A percentile compares a stretch with the other conserved stretches of the same genome.
phyloP scores from a whole-genome alignment of 2,329 filamentous ascomycete genomes.

The Dothidotthia symphoricarpi region DNA sequence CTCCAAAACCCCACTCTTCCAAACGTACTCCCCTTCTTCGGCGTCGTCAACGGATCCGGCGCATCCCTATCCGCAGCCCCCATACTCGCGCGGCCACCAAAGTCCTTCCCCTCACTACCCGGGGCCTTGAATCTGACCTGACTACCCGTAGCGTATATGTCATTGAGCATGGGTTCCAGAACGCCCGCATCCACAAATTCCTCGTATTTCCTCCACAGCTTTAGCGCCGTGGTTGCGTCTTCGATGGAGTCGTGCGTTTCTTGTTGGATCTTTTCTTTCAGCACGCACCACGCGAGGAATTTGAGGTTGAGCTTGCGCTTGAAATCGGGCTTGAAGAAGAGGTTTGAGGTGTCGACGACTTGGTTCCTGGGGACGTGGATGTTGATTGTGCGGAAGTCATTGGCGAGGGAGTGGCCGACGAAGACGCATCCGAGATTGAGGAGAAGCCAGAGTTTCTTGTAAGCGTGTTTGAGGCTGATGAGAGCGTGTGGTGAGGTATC shows the following conservation, averaged over 20 bases:
- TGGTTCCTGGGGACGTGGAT: slow-evolving; percentile 90
- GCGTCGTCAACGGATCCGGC: slow-evolving; percentile 56
- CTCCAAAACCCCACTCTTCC: slow-evolving; percentile 40
- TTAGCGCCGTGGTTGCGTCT: slow-evolving; percentile 85
- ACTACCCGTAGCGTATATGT: slow-evolving; percentile 71
- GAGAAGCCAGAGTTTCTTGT: slow-evolving; percentile 97
- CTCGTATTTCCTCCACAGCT: slow-evolving; percentile 83
- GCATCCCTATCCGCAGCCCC: slow-evolving; percentile 49
- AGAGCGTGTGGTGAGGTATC: slow-evolving; percentile 77
- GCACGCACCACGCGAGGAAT: slow-evolving; percentile 81
- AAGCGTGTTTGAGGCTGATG: slow-evolving; percentile 83
- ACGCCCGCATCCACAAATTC: slow-evolving; percentile 87
- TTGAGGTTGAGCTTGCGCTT: slow-evolving; percentile 86
- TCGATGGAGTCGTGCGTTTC: slow-evolving; percentile 94
- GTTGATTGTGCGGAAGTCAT: slow-evolving; percentile 97
- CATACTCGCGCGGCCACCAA: slow-evolving; percentile 5
- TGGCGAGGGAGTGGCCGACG: slow-evolving; percentile 87
- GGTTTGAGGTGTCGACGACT: slow-evolving; percentile 88
- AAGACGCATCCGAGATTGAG: slow-evolving; percentile 93
- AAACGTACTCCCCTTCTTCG: slow-evolving; percentile 44
- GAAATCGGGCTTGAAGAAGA: slow-evolving; percentile 80
- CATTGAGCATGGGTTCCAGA: slow-evolving; percentile 76
- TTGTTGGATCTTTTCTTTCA: slow-evolving; percentile 91
- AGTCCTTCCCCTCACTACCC: slow-evolving; percentile 19
- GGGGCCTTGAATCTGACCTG: slow-evolving; percentile 48